Conservation (phyloP, 106 monocot genomes). For the Dendrobium chrysotoxum region DNA sequence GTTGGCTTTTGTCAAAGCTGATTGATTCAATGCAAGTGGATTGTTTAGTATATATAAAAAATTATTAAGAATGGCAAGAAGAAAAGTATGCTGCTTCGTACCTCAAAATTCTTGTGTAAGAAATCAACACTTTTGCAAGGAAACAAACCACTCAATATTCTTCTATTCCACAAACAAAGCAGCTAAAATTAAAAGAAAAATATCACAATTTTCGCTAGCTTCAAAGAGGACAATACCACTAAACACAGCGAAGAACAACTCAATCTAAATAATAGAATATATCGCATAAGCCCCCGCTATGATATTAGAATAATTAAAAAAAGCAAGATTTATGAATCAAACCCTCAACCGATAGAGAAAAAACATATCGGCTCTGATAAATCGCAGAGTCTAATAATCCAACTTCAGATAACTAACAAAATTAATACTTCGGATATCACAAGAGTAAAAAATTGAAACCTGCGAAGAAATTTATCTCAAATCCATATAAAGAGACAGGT, state of each 20-base stretch:
- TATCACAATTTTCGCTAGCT: neutral
- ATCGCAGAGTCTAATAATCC: neutral
- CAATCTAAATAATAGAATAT: neutral
- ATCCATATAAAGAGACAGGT: neutral
- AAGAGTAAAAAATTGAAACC: neutral
- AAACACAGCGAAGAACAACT: neutral
- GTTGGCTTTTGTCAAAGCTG: no score
- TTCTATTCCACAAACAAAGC: neutral
- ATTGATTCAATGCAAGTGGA: no score
- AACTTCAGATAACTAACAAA: neutral
- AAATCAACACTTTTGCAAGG: no score
- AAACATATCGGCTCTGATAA: neutral
- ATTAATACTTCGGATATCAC: neutral
- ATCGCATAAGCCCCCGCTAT: neutral
- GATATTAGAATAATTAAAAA: neutral
- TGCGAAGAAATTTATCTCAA: neutral
- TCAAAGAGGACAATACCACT: neutral
- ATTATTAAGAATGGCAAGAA: no score
- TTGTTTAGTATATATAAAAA: no score
- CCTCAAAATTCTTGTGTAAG: no score
- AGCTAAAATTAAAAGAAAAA: neutral
- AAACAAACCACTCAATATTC: no score
- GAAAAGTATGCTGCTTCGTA: no score
- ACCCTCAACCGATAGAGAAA: neutral
- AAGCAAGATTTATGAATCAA: neutral